Evolutionary conservation across 352 stramenopile species (phyloP).

Genomic region (Phytophthora cactorum): DNA sequence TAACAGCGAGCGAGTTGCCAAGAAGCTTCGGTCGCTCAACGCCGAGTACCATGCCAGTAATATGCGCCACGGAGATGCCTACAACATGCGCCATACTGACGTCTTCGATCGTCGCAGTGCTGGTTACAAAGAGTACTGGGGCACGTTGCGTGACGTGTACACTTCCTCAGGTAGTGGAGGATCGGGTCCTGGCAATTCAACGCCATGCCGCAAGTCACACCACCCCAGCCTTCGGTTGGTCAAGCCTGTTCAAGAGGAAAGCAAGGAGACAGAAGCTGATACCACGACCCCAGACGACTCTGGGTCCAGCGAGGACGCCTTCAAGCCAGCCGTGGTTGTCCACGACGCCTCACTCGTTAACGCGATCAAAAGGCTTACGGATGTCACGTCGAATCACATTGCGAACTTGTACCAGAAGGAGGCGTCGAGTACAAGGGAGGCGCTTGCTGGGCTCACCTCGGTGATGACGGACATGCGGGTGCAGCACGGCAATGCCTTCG

Average conservation of each 20-base stretch:
- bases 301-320: conserved; percentile 42
- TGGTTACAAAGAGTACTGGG: conserved; percentile 78
- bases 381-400: conserved; percentile 63
- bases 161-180: conserved; percentile 37
- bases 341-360: conserved; percentile 66
- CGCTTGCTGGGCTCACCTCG: conserved; percentile 47
- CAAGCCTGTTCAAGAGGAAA: conserved; percentile 14
- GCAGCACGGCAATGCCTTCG: conserved; percentile 52
- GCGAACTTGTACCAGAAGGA: conserved; percentile 43
- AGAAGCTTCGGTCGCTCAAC: conserved; percentile 77
- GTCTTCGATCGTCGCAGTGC: conserved; percentile 56
- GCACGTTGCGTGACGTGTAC: conserved; percentile 71
- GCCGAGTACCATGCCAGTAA: conserved; percentile 76
- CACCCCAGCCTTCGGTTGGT: conserved; percentile 10
- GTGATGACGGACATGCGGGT: conserved; percentile 62
- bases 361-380: conserved; percentile 68
- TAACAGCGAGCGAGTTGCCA: conserved; percentile 67
- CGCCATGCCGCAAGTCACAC: conserved; percentile 23
- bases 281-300: conserved; percentile 66
- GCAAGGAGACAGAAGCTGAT: conserved; percentile 52
- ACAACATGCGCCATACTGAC: conserved; percentile 44
- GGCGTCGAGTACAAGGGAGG: conserved; percentile 27
- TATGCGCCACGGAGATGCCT: conserved; percentile 45
- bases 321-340: conserved; percentile 53
- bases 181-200: conserved; percentile 8